phyloP scores from a whole-genome alignment of 768 basidiomycete species.

The Leucogyrophana mollusca region DNA sequence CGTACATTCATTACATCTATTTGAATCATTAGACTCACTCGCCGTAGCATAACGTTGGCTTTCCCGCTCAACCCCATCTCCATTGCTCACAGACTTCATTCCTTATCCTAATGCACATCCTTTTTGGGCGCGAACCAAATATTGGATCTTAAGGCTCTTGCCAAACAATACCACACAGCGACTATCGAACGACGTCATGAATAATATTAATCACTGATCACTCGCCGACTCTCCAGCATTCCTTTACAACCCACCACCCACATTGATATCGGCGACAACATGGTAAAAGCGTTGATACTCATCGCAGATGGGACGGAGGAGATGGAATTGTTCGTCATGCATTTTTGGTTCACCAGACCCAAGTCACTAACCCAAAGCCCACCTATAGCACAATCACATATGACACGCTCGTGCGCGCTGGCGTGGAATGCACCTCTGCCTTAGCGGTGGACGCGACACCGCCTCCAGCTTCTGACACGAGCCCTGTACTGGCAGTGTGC shows the following conservation, averaged over 20 bases:
- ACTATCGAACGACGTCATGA: too few relatives aligned
- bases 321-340: constrained; percentile 71
- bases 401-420: constrained; percentile 79
- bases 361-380: neutral
- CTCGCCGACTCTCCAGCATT: too few relatives aligned
- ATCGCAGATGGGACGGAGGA: constrained; percentile 85
- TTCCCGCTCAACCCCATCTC: too few relatives aligned
- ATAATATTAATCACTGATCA: too few relatives aligned
- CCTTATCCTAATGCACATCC: too few relatives aligned
- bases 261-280: neutral
- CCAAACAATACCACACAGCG: too few relatives aligned
- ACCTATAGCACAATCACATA: constrained; percentile 68
- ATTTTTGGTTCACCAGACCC: constrained; percentile 2
- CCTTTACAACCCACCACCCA: neutral
- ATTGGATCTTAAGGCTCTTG: too few relatives aligned
- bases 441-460: constrained; percentile 44
- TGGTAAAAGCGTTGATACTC: constrained; percentile 55
- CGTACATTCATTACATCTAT: too few relatives aligned
- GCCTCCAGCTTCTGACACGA: constrained; percentile 20
- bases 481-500: constrained; percentile 54
- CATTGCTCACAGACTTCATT: too few relatives aligned
- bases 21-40: too few relatives aligned
- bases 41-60: too few relatives aligned
- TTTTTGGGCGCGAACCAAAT: too few relatives aligned
- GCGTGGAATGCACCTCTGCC: constrained; percentile 64